Conservation (phyloP, 148 eudicot genomes). For the Polygonum maritimum region DNA sequence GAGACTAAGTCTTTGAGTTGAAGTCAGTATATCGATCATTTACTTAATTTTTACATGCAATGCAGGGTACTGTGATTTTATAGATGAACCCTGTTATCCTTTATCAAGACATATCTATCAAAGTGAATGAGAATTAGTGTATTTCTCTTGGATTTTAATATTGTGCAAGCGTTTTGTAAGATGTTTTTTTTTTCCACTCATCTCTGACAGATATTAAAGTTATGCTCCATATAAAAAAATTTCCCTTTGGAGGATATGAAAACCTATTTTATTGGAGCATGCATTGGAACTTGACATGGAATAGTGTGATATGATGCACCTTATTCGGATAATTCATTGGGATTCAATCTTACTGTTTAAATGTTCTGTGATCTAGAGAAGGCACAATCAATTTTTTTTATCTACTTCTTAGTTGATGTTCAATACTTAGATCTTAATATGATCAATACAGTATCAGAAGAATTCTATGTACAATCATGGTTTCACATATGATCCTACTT, state of each 20-base stretch:
- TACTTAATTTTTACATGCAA: neutral
- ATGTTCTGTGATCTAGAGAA: neutral
- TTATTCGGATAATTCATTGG: too few relatives aligned
- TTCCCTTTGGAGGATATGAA: neutral
- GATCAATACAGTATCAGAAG: neutral
- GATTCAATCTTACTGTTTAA: too few relatives aligned
- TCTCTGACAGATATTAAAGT: neutral
- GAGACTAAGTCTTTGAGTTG: neutral
- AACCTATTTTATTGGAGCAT: neutral
- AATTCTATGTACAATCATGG: too few relatives aligned
- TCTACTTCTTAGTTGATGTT: neutral
- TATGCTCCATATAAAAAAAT: neutral
- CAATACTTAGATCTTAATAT: neutral
- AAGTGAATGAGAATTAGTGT: neutral
- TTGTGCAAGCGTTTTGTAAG: neutral
- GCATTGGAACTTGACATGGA: neutral
- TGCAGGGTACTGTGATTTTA: neutral
- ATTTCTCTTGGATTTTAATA: neutral
- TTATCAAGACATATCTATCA: neutral
- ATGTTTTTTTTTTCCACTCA: neutral
- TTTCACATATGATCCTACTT: neutral
- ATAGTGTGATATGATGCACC: neutral
- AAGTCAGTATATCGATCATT: neutral
- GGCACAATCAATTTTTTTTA: neutral
- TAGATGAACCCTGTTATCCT: neutral